These are phyloP conservation scores for Malus sylvestris DNA, from an alignment of 306 rosid species.

Conservation along the genomic window DNA sequence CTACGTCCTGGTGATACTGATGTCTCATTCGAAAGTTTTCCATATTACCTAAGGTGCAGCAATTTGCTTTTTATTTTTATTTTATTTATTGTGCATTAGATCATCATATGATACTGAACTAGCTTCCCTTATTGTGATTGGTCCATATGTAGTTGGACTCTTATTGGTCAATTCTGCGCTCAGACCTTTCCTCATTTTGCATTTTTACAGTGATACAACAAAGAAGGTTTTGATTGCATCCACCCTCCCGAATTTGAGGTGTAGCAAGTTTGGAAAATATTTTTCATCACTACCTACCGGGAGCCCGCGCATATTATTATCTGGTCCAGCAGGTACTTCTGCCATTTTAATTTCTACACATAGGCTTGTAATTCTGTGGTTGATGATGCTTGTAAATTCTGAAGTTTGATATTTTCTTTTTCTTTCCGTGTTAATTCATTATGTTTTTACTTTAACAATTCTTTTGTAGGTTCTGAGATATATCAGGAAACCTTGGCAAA, in stretches of 20 bases:
- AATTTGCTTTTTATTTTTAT: not conserved
- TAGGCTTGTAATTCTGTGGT: not conserved
- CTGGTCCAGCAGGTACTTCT: conserved; percentile 85
- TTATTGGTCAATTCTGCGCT: not conserved
- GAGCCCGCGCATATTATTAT: conserved; percentile 73
- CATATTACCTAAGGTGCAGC: conserved; percentile 80
- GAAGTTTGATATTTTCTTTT: not conserved
- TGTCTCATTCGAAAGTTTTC: conserved; percentile 78
- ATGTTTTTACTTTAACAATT: not conserved
- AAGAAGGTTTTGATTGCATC: conserved; percentile 70
- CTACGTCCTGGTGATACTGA: conserved; percentile 53
- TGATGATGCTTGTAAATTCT: not conserved
- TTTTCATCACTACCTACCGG: conserved; percentile 63
- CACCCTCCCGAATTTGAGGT: conserved; percentile 68
- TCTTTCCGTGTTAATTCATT: conserved; percentile 4
- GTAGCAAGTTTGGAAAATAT: conserved; percentile 59
- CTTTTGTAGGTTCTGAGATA: conserved; percentile 83
- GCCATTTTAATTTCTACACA: not conserved
- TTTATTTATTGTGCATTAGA: not conserved
- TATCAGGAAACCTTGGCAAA: conserved; percentile 85
- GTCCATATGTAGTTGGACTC: not conserved
- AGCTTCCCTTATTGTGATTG: not conserved
- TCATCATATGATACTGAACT: not conserved
- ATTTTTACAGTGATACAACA: conserved; percentile 72
- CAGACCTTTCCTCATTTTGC: not conserved